A percentile compares a stretch with the other conserved stretches of the same genome.
These are phyloP conservation scores for Paramecium sexaurelia DNA, from an alignment of 73 alveolate genomes.

Conservation along the genomic window DNA sequence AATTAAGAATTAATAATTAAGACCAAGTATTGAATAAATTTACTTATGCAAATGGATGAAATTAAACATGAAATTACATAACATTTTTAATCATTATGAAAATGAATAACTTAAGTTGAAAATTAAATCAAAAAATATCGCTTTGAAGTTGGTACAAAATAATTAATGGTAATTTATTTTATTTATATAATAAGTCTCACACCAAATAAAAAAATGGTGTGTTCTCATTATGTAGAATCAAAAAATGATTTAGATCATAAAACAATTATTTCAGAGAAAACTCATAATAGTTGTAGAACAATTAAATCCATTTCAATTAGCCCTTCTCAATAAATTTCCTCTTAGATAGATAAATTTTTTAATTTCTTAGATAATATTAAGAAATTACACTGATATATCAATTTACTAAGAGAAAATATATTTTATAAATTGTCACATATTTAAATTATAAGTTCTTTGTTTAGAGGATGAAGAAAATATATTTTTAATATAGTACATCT, in stretches of 20 bases:
- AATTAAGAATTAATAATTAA: not conserved
- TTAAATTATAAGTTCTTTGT: not conserved
- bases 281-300: not conserved
- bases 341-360: not conserved
- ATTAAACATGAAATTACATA: conserved; percentile 5
- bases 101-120: conserved; percentile 14
- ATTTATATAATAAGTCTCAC: not conserved
- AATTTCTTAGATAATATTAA: not conserved
- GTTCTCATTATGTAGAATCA: not conserved
- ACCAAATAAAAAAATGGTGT: not conserved
- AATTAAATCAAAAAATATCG: not conserved
- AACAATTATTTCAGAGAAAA: not conserved
- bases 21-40: conserved; percentile 7
- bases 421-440: too few relatives aligned
- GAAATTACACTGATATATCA: not conserved
- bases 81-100: conserved; percentile 45
- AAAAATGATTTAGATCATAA: not conserved
- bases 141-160: not conserved
- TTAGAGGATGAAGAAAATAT: too few relatives aligned
- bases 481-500: too few relatives aligned
- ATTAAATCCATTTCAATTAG: not conserved
- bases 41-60: conserved; percentile 53
- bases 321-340: not conserved
- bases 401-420: not conserved
- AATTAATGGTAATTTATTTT: not conserved